A percentile compares a stretch with the other conserved stretches of the same genome.
These are phyloP conservation scores for Trapa incisa DNA, from an alignment of 345 rosid species.

Conservation along the genomic window DNA sequence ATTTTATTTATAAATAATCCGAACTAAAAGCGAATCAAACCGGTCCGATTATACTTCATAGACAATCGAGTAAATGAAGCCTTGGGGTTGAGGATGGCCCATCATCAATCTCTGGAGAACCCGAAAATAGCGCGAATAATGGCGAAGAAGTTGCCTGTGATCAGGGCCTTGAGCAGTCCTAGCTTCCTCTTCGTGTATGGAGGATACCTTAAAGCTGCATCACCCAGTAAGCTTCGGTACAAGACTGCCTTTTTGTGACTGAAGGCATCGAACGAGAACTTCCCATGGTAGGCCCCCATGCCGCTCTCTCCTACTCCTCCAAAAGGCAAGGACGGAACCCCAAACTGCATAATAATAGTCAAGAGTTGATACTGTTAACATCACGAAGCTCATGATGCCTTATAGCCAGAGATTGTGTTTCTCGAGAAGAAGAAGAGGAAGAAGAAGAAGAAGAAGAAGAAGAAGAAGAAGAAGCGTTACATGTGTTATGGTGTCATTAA, in stretches of 20 bases:
- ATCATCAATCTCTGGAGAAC: slow-evolving; percentile 16
- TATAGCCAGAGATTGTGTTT: background rate
- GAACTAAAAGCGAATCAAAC: no score
- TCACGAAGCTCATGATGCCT: background rate
- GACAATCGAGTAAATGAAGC: no score
- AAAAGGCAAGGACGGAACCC: slow-evolving; percentile 54
- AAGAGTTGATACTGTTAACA: background rate
- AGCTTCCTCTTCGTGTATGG: slow-evolving; percentile 64
- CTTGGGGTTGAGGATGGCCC: background rate
- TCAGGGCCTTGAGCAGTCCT: slow-evolving; percentile 44
- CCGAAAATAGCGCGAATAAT: slow-evolving; percentile 48
- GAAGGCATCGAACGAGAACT: slow-evolving; percentile 86
- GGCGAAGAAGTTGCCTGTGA: slow-evolving; percentile 32
- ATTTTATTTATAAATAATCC: no score
- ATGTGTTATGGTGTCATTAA: slow-evolving; percentile 79
- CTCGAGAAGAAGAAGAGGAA: no score
- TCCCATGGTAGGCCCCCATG: slow-evolving; percentile 84
- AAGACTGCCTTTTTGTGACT: slow-evolving; percentile 91
- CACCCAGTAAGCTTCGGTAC: slow-evolving; percentile 51
- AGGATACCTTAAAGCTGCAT: slow-evolving; percentile 58
- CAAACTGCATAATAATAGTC: slow-evolving; percentile 32
- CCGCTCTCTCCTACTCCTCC: slow-evolving; percentile 99
- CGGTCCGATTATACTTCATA: no score
- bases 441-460: no score
- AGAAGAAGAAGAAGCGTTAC: slow-evolving; percentile 25